These are phyloP conservation scores for Ogataea ramenticola DNA, from an alignment of 805 yeast species.

Conservation along the genomic window DNA sequence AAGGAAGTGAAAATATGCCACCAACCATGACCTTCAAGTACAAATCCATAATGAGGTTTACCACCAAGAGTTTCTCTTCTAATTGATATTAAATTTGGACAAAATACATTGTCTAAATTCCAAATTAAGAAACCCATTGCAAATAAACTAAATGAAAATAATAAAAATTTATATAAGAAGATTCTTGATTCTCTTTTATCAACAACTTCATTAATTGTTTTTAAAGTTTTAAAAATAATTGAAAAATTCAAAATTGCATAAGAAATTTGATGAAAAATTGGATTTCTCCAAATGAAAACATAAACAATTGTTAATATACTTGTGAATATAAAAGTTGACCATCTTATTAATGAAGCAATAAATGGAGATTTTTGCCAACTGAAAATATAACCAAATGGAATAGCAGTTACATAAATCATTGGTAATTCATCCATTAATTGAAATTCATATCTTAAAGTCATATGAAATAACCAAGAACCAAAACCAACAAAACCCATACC, in stretches of 20 bases:
- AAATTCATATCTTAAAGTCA: slow-evolving; percentile 85
- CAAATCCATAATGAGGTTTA: slow-evolving; percentile 62
- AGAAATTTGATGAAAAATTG: slow-evolving; percentile 82
- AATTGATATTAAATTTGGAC: slow-evolving; percentile 46
- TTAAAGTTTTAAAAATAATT: slow-evolving; percentile 53
- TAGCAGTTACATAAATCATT: slow-evolving; percentile 96
- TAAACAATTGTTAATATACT: slow-evolving; percentile 60
- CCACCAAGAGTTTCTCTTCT: slow-evolving; percentile 60
- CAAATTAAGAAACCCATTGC: slow-evolving; percentile 73
- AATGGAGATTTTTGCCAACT: slow-evolving; percentile 21
- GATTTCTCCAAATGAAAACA: slow-evolving; percentile 61
- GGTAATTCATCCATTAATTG: slow-evolving; percentile 94
- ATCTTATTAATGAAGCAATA: slow-evolving; percentile 13
- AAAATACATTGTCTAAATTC: slow-evolving; percentile 83
- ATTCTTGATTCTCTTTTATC: slow-evolving; percentile 13
- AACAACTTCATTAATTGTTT: slow-evolving; percentile 16
- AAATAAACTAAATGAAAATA: slow-evolving; percentile 35
- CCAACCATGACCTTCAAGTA: slow-evolving; percentile 94
- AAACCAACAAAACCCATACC: slow-evolving; percentile 89
- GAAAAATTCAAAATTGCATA: slow-evolving; percentile 74
- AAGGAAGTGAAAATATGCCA: slow-evolving; percentile 88
- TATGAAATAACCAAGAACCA: slow-evolving; percentile 94
- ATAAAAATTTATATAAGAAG: slow-evolving; percentile 20
- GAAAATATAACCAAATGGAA: slow-evolving; percentile 53
- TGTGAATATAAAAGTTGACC: slow-evolving; percentile 23